Percentiles rank a stretch among this genome's conserved stretches.
Evolutionary conservation across 495 filamentous ascomycete species (phyloP).

Genomic region (Massariosphaeria phaeospora): DNA sequence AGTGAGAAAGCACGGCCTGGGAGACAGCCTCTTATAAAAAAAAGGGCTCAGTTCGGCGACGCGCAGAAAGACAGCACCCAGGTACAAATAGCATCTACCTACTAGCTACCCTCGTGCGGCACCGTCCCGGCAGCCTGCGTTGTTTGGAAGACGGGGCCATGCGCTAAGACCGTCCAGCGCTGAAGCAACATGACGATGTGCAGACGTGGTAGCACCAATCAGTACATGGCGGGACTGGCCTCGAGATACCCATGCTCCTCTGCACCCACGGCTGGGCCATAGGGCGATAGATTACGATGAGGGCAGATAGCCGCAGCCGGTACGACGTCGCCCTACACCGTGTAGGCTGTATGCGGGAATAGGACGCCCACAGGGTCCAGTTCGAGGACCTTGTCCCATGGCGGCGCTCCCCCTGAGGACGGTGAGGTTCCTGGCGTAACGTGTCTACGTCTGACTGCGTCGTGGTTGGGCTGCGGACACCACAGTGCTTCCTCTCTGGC

Average conservation of each 20-base stretch:
- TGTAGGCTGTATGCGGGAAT: too few relatives aligned
- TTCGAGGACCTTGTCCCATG: too few relatives aligned
- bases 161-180: constrained; percentile 6
- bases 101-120: constrained; percentile 1
- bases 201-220: constrained; percentile 18
- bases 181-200: constrained; percentile 6
- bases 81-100: constrained; percentile 15
- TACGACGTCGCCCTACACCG: neutral
- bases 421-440: neutral
- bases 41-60: too few relatives aligned
- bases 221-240: neutral
- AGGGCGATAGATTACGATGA: constrained; percentile 13
- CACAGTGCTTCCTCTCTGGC: constrained; percentile 5
- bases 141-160: constrained; percentile 22
- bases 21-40: too few relatives aligned
- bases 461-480: too few relatives aligned
- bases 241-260: constrained; percentile 18
- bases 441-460: constrained; percentile 14
- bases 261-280: constrained; percentile 3
- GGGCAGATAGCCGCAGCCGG: constrained; percentile 9
- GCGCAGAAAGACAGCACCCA: constrained; percentile 10
- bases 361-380: too few relatives aligned
- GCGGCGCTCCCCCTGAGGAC: too few relatives aligned
- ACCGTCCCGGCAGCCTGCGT: constrained; percentile 24
- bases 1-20: too few relatives aligned